Conservation (phyloP, 495 filamentous ascomycete genomes). For the Lophium mytilinum region DNA sequence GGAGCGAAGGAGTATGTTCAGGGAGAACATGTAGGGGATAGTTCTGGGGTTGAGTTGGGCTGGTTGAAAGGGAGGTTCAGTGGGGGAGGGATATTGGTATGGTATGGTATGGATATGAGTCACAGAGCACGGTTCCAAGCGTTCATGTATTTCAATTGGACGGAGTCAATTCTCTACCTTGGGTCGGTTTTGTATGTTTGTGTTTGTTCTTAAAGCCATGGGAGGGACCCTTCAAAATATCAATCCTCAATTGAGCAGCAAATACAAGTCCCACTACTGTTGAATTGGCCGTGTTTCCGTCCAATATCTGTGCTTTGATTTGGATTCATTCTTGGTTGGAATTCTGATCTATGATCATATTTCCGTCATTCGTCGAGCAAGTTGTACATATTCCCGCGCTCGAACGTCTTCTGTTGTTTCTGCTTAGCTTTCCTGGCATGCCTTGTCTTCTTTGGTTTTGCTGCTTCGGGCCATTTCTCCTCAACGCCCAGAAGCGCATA, state of each 20-base stretch:
- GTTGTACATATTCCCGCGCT: not conserved
- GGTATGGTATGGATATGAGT: not conserved
- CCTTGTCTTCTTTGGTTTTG: conserved; percentile 5
- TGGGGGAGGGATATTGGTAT: not conserved
- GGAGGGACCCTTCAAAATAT: too few relatives aligned
- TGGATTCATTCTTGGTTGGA: too few relatives aligned
- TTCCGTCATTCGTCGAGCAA: not conserved
- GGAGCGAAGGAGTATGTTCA: conserved; percentile 50
- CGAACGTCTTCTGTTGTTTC: not conserved
- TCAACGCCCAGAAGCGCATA: conserved; percentile 2
- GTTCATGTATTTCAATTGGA: too few relatives aligned
- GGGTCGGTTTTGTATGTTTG: too few relatives aligned
- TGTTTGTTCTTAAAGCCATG: too few relatives aligned
- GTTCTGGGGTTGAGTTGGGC: not conserved
- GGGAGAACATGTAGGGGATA: conserved; percentile 38
- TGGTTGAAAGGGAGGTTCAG: not conserved
- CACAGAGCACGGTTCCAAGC: not conserved
- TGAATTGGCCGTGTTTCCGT: too few relatives aligned
- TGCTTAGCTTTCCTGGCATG: conserved; percentile 4
- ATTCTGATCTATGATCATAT: too few relatives aligned
- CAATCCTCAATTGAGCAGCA: too few relatives aligned
- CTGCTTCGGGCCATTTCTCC: not conserved
- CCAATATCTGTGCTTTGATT: too few relatives aligned
- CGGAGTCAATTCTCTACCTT: too few relatives aligned
- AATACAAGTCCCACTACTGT: too few relatives aligned